Evolutionary conservation across 164 flowering plant genomes (phyloP).

Genomic region (Echeveria elegans): DNA sequence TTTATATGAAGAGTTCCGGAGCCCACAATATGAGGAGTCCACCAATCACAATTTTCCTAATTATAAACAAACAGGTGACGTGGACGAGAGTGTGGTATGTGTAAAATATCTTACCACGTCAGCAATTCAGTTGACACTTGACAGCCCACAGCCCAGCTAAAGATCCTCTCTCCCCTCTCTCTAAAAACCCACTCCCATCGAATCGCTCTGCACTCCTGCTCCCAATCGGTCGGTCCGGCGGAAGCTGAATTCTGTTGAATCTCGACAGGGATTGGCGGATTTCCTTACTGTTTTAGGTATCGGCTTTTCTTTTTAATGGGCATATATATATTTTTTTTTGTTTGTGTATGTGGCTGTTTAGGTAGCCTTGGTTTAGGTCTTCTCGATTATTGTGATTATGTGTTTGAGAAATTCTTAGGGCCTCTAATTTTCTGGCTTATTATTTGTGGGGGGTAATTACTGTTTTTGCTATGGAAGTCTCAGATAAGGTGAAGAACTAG

Average conservation of each 20-base stretch:
- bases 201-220: background rate
- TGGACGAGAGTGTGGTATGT: slow-evolving; percentile 16
- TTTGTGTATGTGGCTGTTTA: background rate
- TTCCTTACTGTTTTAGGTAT: background rate
- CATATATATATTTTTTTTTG: background rate
- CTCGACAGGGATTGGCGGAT: background rate
- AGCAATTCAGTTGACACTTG: slow-evolving; percentile 14
- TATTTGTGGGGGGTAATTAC: background rate
- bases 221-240: background rate
- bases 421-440: background rate
- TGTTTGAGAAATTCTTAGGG: background rate
- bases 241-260: background rate
- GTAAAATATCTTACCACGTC: slow-evolving; percentile 89
- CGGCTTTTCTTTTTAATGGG: background rate
- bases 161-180: slow-evolving; percentile 29
- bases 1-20: too few relatives aligned
- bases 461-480: background rate
- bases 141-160: slow-evolving; percentile 27
- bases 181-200: background rate
- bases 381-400: too few relatives aligned
- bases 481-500: background rate
- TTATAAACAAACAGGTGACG: background rate
- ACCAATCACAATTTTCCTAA: too few relatives aligned
- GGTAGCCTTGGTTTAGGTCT: background rate
- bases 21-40: too few relatives aligned